Percentiles rank a stretch among this genome's conserved stretches.
phyloP scores from a whole-genome alignment of 2,329 filamentous ascomycete genomes.

The Fusarium sp. region DNA sequence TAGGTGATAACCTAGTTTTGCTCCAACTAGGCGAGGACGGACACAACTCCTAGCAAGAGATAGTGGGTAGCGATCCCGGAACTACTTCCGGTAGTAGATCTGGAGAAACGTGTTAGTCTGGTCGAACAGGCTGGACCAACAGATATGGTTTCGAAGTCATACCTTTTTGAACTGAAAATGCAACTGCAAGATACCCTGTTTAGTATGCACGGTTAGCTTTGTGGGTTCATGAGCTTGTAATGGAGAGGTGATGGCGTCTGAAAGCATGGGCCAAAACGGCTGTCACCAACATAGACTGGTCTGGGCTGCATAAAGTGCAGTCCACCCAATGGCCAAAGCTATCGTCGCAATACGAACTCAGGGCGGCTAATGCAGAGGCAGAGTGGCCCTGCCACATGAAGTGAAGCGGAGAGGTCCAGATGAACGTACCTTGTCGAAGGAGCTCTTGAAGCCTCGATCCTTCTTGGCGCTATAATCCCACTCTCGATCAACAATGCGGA shows the following conservation, averaged over 20 bases:
- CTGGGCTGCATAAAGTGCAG: conserved; percentile 25
- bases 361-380: conserved; percentile 28
- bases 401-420: conserved; percentile 12
- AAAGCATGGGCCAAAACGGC: conserved; percentile 13
- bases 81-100: conserved; percentile 69
- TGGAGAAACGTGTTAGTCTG: conserved; percentile 47
- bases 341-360: conserved; percentile 16
- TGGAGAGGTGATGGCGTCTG: conserved; percentile 2
- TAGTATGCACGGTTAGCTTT: conserved; percentile 38
- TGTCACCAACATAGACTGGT: conserved; percentile 20
- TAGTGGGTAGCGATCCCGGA: background rate
- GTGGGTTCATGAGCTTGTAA: conserved; percentile 19
- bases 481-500: conserved; percentile 96
- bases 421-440: conserved; percentile 89
- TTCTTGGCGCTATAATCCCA: conserved; percentile 99
- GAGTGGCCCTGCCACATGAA: conserved; percentile 26
- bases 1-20: conserved; percentile 1
- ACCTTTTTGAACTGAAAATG: conserved; percentile 99
- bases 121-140: conserved; percentile 10
- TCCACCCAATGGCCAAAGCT: conserved; percentile 16
- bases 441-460: conserved; percentile 94
- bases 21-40: conserved; percentile 10
- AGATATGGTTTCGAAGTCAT: conserved; percentile 42
- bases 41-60: conserved; percentile 1
- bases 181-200: conserved; percentile 89